Conservation (phyloP, 768 basidiomycete species). For the Galerina marginata region DNA sequence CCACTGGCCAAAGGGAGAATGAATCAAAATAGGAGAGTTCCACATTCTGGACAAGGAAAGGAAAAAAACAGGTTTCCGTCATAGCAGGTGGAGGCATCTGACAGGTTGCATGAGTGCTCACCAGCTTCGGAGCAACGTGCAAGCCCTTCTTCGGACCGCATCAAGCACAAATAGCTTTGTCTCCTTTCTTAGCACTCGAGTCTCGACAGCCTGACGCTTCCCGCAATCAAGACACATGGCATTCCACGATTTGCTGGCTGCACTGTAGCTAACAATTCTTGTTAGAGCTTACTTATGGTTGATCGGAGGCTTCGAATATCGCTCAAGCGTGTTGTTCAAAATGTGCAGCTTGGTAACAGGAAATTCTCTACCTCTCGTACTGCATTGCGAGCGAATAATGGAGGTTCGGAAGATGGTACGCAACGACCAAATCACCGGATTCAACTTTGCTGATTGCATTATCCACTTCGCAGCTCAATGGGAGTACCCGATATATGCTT, state of each 20-base stretch:
- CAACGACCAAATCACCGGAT: not conserved
- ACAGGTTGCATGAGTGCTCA: constrained; percentile 4
- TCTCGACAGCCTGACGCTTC: not conserved
- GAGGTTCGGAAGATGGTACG: not conserved
- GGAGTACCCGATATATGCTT: constrained; percentile 44
- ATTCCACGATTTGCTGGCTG: not conserved
- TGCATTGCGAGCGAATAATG: not conserved
- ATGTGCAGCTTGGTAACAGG: not conserved
- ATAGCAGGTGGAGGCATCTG: constrained; percentile 13
- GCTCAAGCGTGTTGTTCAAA: not conserved
- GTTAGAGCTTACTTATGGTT: not conserved
- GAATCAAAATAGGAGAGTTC: constrained; percentile 7
- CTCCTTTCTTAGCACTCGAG: not conserved
- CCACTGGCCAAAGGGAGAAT: not conserved
- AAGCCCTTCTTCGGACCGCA: not conserved
- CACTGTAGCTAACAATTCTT: not conserved
- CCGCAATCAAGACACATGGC: constrained; percentile 7
- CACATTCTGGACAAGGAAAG: not conserved
- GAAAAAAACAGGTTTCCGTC: not conserved
- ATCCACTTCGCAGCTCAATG: constrained; percentile 28
- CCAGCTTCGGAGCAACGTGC: constrained; percentile 14
- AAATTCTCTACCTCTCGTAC: not conserved
- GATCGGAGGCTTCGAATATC: not conserved
- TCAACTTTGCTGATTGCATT: not conserved
- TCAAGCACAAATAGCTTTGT: not conserved